A percentile compares a stretch with the other conserved stretches of the same genome.
Conservation (phyloP, 306 rosid species). For the Adenanthera pavonina region DNA sequence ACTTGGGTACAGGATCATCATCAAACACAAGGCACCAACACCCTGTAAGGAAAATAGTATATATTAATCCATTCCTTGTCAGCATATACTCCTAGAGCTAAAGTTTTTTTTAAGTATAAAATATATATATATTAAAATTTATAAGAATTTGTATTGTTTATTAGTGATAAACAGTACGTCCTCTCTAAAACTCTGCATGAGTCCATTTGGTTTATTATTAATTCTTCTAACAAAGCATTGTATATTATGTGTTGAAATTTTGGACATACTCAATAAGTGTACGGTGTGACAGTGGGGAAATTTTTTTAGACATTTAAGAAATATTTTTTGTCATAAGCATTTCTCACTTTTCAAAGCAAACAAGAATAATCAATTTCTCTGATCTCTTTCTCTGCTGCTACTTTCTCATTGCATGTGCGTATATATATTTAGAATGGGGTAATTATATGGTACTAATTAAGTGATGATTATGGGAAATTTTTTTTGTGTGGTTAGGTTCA, state of each 20-base stretch:
- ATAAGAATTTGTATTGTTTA: too few relatives aligned
- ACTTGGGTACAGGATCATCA: conserved; percentile 68
- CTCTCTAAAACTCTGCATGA: too few relatives aligned
- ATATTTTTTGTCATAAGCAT: not conserved
- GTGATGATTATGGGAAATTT: conserved; percentile 44
- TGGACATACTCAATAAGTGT: too few relatives aligned
- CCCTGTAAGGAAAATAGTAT: conserved; percentile 52
- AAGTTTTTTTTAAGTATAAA: too few relatives aligned
- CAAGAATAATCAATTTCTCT: conserved; percentile 16
- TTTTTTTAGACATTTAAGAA: too few relatives aligned
- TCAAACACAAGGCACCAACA: conserved; percentile 65
- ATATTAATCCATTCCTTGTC: conserved; percentile 6
- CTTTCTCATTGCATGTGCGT: conserved; percentile 42
- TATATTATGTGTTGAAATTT: not conserved
- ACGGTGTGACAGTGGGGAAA: too few relatives aligned
- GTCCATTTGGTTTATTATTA: too few relatives aligned
- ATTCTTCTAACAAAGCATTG: not conserved
- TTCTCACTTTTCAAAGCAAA: conserved; percentile 55
- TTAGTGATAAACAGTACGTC: too few relatives aligned
- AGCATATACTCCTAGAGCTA: too few relatives aligned
- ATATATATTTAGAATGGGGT: conserved; percentile 12
- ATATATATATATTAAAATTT: too few relatives aligned
- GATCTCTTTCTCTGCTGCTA: conserved; percentile 18
- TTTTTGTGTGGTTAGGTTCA: conserved; percentile 58
- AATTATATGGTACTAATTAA: conserved; percentile 53